Base-by-base conservation (phyloP, 2,329 filamentous ascomycete species). In the Hypoxylon sp. region DNA sequence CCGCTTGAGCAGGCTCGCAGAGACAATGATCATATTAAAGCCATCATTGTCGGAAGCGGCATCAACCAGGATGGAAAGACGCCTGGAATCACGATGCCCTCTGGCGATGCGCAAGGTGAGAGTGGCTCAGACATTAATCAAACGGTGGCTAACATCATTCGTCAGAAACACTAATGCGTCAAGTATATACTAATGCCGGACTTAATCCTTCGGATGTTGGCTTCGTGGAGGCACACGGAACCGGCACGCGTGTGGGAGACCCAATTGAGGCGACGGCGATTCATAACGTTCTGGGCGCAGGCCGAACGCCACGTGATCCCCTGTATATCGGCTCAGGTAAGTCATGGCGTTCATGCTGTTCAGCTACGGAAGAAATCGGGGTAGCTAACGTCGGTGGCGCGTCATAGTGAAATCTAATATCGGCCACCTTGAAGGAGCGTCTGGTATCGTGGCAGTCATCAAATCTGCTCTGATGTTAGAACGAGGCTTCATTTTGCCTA, bases 41-140 rank as follows among this genome's bases (percentile, higher is more conserved):
- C 84, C 11, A 79, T 88, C 35, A 86, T 89, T 56, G 79, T 80
- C 30, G 84, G 81, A 14, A 85, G 82, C 3, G 85, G 82, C 2
- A 78, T 84, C 51, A 89, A 88, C 72, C 84, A 86, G 68, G 88
- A 91, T 72, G 89, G 89, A 14, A 84, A 79, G 61, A 86, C 82
- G 0, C 84, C 84, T 2, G 87, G 86, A 2, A 85, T 91, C 55
- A 88, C 88, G 0, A 84, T 86, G 77, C 89, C 89, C 0, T 88
- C 80, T 55, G 81, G 79, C 0, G 77, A 79, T 0, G 85, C 86
- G 0, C 87, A 89, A 76, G 80, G 80, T 81, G 35, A 72, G 74
- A 14, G 46, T 30, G 25, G 14, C 30, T 35, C 27, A 17, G 27
- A 44, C 25, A n/a, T 63, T 48, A 6, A 27, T 40, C 2, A 50